Evolutionary conservation across 805 yeast genomes (phyloP).

Genomic region (Ogataea nonfermentans): DNA sequence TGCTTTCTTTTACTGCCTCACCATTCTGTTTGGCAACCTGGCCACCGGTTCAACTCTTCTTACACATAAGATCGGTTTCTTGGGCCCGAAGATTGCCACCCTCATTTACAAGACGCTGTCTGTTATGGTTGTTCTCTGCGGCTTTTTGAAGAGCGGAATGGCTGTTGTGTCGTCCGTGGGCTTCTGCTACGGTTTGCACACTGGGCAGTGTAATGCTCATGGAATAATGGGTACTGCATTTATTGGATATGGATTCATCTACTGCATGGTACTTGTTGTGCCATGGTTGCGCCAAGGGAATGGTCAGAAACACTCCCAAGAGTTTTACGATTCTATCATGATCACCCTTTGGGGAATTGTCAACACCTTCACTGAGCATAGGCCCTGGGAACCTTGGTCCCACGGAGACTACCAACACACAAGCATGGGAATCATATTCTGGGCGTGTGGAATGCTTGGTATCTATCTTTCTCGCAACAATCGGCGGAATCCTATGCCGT

Average conservation of each 20-base stretch:
- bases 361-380: conserved; percentile 93
- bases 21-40: conserved; percentile 54
- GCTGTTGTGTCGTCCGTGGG: conserved; percentile 85
- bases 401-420: conserved; percentile 96
- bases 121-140: conserved; percentile 48
- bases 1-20: conserved; percentile 42
- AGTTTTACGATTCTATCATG: conserved; percentile 74
- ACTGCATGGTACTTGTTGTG: conserved; percentile 61
- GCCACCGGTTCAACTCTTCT: conserved; percentile 48
- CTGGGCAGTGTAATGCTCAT: conserved; percentile 96
- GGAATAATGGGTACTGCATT: conserved; percentile 96
- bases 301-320: conserved; percentile 62
- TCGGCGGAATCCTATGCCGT: conserved; percentile 73
- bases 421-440: conserved; percentile 94
- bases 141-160: conserved; percentile 78
- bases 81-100: conserved; percentile 38
- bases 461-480: conserved; percentile 69
- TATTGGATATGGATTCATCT: conserved; percentile 71
- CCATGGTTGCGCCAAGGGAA: conserved; percentile 67
- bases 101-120: conserved; percentile 46
- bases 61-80: conserved; percentile 35
- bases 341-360: conserved; percentile 91
- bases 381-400: conserved; percentile 88
- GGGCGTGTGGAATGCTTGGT: conserved; percentile 91
- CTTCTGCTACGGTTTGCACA: conserved; percentile 77